Base-by-base conservation (phyloP, 2,329 filamentous ascomycete genomes). In the Dactylellina haptotyla region DNA sequence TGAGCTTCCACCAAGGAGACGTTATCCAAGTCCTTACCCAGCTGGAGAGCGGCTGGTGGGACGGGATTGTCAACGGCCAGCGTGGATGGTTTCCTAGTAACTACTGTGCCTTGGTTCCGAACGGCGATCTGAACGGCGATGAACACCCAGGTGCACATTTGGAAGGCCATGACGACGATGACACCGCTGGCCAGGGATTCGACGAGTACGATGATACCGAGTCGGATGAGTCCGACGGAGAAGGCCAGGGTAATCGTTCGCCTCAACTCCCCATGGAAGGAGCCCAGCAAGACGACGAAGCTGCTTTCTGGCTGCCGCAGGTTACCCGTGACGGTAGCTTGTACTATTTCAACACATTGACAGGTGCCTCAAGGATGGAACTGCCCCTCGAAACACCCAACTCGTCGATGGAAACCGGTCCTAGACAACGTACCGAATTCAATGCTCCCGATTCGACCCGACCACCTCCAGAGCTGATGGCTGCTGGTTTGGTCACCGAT, bases 31-130 rank as follows among this genome's bases (percentile, higher is more conserved):
- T 99, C 78, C 94, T 99, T 78, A 99, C 95, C 59, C 94, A 97
- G 83, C 86, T 98, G 66, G 95, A 99, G 82, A 98, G 93, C 79
- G 95, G 95, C 65, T 99, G 95, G 95, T 99, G 95, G 95, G 95
- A 99, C 83, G 95, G 95, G 53, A 92, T 99, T 64, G 97, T 99
- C 80, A 95, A 97, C 79, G 92, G 93, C 70, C 91, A 97, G 77
- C 89, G 95, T 80, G 95, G 95, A 80, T 99, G 95, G 95, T 99
- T 99, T 81, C 95, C 95, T 37, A 98, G 94, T 85, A 99, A 99
- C 82, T 99, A 99, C 83, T 98, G 95, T 83, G 89, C 92, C 76
- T 88, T 95, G 75, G 90, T 98, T 78, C 87, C 88, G 71, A 89
- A 88, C 77, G 86, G 90, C 56, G 90, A 92, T 77, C 91, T 96